Percentiles rank a stretch among this genome's conserved stretches.
Evolutionary conservation across 2,329 filamentous ascomycete species (phyloP).

Genomic region (Fusarium armeniacum): DNA sequence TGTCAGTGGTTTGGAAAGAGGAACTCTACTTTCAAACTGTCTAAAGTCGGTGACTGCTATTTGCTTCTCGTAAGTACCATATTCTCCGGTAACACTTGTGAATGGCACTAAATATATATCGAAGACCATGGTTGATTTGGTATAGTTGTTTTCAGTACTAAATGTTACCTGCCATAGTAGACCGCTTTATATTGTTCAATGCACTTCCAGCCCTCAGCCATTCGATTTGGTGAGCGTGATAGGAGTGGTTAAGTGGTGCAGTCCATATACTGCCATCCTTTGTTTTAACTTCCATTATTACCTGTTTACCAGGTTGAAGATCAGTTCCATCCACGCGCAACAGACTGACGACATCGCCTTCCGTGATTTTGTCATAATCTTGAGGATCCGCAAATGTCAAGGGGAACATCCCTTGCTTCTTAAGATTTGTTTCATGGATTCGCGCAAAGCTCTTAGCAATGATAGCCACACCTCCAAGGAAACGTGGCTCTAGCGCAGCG

Average conservation of each 20-base stretch:
- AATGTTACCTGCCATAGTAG: no score
- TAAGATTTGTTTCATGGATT: conserved; percentile 94
- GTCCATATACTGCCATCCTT: conserved; percentile 22
- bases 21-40: no score
- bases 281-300: conserved; percentile 22
- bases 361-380: conserved; percentile 80
- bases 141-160: no score
- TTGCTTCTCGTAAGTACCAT: no score
- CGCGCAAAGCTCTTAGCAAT: conserved; percentile 86
- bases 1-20: no score
- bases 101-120: no score
- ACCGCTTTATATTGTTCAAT: conserved; percentile 5
- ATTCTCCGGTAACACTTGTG: no score
- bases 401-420: conserved; percentile 75
- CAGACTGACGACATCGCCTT: background rate
- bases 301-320: conserved; percentile 19
- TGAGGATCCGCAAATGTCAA: conserved; percentile 76
- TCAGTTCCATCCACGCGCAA: conserved; percentile 18
- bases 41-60: no score
- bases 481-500: conserved; percentile 86
- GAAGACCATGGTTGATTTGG: no score
- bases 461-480: conserved; percentile 87
- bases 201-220: conserved; percentile 35
- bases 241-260: conserved; percentile 31
- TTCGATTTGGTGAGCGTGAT: conserved; percentile 21